Evolutionary conservation across 1,284 basidiomycete genomes (phyloP).

Genomic region (Heterobasidion annosum): DNA sequence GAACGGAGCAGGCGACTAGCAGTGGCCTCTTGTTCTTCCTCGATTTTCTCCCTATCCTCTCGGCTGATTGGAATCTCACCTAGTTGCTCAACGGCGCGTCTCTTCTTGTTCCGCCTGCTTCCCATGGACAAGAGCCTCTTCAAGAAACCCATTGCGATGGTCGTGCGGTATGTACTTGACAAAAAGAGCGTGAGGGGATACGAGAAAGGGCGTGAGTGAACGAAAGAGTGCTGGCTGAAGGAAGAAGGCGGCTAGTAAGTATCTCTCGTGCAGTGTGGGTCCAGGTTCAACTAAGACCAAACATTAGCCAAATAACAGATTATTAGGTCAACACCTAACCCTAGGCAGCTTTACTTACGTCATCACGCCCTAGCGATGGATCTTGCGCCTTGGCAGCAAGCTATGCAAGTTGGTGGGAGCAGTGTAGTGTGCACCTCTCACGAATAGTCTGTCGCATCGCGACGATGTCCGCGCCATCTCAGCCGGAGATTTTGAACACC

Average conservation of each 20-base stretch:
- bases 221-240: background rate
- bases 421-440: no score
- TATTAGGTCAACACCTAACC: no score
- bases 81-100: constrained; percentile 10
- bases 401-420: no score
- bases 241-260: background rate
- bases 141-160: constrained; percentile 52
- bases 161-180: background rate
- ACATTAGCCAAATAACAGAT: background rate
- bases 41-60: constrained; percentile 17
- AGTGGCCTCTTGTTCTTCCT: constrained; percentile 49
- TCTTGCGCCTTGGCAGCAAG: no score
- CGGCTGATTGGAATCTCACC: constrained; percentile 1
- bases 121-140: constrained; percentile 64
- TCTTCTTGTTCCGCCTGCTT: constrained; percentile 51
- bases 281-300: background rate
- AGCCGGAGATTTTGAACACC: constrained; percentile 49
- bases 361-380: no score
- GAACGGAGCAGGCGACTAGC: constrained; percentile 56
- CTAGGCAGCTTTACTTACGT: no score
- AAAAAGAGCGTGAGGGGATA: background rate
- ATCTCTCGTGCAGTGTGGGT: background rate
- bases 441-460: constrained; percentile 27
- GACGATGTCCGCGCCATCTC: constrained; percentile 32
- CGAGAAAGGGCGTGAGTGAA: background rate